These are phyloP conservation scores for Cladorrhinum samala DNA, from an alignment of 495 filamentous ascomycete species.

Conservation along the genomic window DNA sequence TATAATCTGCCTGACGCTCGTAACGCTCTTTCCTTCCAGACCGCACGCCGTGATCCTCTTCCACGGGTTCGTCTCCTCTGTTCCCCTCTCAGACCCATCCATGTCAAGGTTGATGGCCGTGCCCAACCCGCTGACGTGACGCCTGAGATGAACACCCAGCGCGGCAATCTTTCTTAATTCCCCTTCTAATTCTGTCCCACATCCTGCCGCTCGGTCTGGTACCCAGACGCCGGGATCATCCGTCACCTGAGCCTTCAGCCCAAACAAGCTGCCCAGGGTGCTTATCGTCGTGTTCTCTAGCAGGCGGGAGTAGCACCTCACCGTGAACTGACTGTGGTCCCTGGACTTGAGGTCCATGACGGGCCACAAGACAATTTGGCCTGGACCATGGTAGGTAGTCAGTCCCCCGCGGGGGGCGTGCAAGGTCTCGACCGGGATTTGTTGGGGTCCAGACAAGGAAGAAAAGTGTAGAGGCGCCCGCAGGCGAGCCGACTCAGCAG, in stretches of 20 bases:
- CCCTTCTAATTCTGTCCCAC: too few relatives aligned
- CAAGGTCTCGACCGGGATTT: background rate
- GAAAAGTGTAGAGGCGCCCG: slow-evolving; percentile 34
- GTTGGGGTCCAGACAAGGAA: background rate
- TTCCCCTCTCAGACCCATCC: slow-evolving; percentile 13
- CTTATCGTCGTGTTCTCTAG: slow-evolving; percentile 71
- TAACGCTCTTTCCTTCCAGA: slow-evolving; percentile 67
- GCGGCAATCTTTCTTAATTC: slow-evolving; percentile 72
- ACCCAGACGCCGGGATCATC: slow-evolving; percentile 88
- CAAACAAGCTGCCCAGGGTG: slow-evolving; percentile 45
- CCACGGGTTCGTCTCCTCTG: slow-evolving; percentile 34
- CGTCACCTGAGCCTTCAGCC: slow-evolving; percentile 55
- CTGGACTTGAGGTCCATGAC: slow-evolving; percentile 61
- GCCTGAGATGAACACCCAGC: slow-evolving; percentile 78
- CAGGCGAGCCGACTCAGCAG: slow-evolving; percentile 30
- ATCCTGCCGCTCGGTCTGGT: background rate
- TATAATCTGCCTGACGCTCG: slow-evolving; percentile 49
- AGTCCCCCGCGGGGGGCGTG: slow-evolving; percentile 78
- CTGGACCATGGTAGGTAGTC: slow-evolving; percentile 92
- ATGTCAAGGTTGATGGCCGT: slow-evolving; percentile 76
- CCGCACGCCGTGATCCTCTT: slow-evolving; percentile 80
- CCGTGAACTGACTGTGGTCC: slow-evolving; percentile 33
- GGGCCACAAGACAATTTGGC: slow-evolving; percentile 85
- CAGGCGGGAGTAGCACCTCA: slow-evolving; percentile 63
- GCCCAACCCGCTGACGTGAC: slow-evolving; percentile 82